These are phyloP conservation scores for Cutaneotrichosporon cutaneum DNA, from an alignment of 1,284 basidiomycete species.

Conservation along the genomic window DNA sequence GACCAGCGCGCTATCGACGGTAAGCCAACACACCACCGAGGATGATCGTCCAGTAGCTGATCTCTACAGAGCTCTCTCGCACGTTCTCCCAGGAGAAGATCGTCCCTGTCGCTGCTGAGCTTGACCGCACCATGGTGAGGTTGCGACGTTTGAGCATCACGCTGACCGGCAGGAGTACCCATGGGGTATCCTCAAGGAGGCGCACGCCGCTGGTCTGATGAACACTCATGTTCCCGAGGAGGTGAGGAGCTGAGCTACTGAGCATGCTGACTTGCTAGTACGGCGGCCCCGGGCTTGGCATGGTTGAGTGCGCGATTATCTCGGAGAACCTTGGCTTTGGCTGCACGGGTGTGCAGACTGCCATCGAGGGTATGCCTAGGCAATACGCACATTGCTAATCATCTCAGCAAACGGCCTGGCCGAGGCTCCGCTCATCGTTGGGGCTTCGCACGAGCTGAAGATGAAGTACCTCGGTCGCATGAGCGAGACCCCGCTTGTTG, in stretches of 20 bases:
- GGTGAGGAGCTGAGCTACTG: conserved; percentile 31
- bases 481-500: conserved; percentile 59
- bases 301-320: conserved; percentile 57
- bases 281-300: conserved; percentile 57
- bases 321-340: conserved; percentile 57
- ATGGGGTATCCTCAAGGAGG: conserved; percentile 58
- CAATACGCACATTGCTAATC: not conserved
- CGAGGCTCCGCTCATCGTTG: conserved; percentile 58
- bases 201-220: conserved; percentile 55
- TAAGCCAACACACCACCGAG: conserved; percentile 12
- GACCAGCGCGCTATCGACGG: conserved; percentile 49
- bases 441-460: conserved; percentile 57
- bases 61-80: conserved; percentile 54
- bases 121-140: conserved; percentile 54
- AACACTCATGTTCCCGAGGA: conserved; percentile 56
- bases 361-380: conserved; percentile 46
- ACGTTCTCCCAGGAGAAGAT: conserved; percentile 57
- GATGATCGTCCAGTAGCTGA: not conserved
- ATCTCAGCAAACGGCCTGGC: conserved; percentile 56
- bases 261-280: conserved; percentile 43
- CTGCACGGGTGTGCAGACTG: conserved; percentile 59
- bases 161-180: conserved; percentile 53
- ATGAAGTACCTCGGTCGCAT: conserved; percentile 60
- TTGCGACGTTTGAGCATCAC: not conserved
- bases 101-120: conserved; percentile 56